Conservation (phyloP, 495 filamentous ascomycete genomes). For the Hypoxylon subgilvum region DNA sequence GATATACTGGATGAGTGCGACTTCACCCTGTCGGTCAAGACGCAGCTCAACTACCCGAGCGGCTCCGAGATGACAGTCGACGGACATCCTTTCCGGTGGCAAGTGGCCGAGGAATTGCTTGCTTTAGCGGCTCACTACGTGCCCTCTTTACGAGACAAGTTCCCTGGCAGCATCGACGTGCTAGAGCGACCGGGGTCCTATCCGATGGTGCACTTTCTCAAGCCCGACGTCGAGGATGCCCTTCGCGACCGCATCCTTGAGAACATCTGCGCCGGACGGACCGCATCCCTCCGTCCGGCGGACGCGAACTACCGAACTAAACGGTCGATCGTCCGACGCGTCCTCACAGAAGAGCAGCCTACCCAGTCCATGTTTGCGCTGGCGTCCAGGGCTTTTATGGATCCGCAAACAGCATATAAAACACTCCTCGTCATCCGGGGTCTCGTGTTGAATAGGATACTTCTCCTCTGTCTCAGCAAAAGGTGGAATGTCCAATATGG, state of each 20-base stretch:
- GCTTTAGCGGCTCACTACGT: constrained; percentile 46
- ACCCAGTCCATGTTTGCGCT: constrained; percentile 12
- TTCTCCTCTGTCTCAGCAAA: constrained; percentile 48
- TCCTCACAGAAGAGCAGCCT: constrained; percentile 38
- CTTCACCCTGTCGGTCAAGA: constrained; percentile 55
- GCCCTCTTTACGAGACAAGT: constrained; percentile 33
- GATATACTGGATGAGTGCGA: constrained; percentile 67
- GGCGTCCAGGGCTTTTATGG: constrained; percentile 39
- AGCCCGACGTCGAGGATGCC: constrained; percentile 45
- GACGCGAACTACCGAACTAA: constrained; percentile 15
- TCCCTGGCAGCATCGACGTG: constrained; percentile 50
- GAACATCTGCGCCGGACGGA: constrained; percentile 36
- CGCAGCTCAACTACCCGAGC: constrained; percentile 58
- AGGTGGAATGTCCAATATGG: constrained; percentile 56
- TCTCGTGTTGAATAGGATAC: constrained; percentile 46
- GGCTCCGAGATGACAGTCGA: constrained; percentile 56
- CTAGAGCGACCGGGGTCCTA: constrained; percentile 42
- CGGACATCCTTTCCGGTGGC: constrained; percentile 59
- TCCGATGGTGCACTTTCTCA: constrained; percentile 50
- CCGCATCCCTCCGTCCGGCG: constrained; percentile 37
- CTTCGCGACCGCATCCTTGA: constrained; percentile 42
- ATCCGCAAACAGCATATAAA: constrained; percentile 41
- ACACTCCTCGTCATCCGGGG: constrained; percentile 51
- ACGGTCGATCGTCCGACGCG: constrained; percentile 34
- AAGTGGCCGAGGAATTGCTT: constrained; percentile 51